Evolutionary conservation across 805 yeast genomes (phyloP).

Genomic region (Clavispora vitiphila): DNA sequence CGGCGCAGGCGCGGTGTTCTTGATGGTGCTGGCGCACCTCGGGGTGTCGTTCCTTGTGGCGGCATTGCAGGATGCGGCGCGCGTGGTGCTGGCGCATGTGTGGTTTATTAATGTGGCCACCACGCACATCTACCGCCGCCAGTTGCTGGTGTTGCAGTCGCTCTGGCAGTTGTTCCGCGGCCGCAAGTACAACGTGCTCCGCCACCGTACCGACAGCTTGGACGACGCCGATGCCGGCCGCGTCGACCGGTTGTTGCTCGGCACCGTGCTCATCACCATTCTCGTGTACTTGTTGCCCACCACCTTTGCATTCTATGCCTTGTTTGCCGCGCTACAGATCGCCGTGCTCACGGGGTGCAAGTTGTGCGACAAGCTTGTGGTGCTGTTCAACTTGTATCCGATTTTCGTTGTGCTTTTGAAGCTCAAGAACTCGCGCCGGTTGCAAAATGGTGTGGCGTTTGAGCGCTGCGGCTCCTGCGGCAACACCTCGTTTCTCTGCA

Average conservation of each 20-base stretch:
- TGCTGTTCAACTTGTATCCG: conserved; percentile 79
- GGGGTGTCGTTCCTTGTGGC: conserved; percentile 75
- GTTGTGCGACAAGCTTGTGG: conserved; percentile 52
- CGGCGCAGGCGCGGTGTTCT: background rate
- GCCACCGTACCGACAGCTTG: conserved; percentile 81
- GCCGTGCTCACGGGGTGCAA: conserved; percentile 45
- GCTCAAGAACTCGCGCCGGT: conserved; percentile 67
- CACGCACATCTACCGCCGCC: conserved; percentile 75
- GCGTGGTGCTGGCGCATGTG: conserved; percentile 64
- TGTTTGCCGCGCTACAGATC: conserved; percentile 61
- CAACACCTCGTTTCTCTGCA: conserved; percentile 21
- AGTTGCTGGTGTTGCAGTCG: conserved; percentile 60
- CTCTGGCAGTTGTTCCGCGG: conserved; percentile 85
- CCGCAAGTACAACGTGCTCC: conserved; percentile 74
- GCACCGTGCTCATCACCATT: conserved; percentile 82
- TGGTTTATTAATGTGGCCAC: conserved; percentile 74
- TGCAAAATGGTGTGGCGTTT: conserved; percentile 50
- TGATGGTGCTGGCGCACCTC: background rate
- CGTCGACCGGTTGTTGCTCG: conserved; percentile 79
- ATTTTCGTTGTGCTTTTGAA: conserved; percentile 75
- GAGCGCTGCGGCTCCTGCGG: conserved; percentile 13
- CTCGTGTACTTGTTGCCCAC: conserved; percentile 81
- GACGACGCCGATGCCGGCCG: conserved; percentile 57
- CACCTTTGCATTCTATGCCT: conserved; percentile 72
- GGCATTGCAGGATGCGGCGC: conserved; percentile 56